Percentiles rank a stretch among this genome's conserved stretches.
Conservation (phyloP, 345 rosid species). For the Lepidium sativum region DNA sequence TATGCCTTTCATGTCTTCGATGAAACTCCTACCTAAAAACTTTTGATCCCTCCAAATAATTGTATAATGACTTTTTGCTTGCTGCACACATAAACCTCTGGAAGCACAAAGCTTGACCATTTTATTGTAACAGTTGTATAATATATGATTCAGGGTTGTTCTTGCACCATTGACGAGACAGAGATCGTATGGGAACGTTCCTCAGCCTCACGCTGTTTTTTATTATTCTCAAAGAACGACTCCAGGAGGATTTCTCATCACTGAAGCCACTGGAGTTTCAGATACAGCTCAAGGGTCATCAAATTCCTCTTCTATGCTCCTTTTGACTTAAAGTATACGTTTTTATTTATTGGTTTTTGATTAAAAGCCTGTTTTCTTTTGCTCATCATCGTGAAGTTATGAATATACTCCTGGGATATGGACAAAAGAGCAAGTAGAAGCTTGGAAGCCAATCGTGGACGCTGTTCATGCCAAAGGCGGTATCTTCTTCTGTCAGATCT, state of each 20-base stretch:
- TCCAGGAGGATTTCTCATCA: constrained; percentile 44
- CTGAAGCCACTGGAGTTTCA: constrained; percentile 56
- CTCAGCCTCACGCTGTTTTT: constrained; percentile 57
- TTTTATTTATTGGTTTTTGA: background rate
- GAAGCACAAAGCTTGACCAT: background rate
- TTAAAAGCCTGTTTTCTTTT: background rate
- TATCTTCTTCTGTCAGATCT: constrained; percentile 58
- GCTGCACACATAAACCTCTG: too few species aligned
- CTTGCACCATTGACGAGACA: constrained; percentile 51
- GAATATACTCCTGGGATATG: constrained; percentile 50
- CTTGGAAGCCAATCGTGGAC: constrained; percentile 80
- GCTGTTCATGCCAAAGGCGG: constrained; percentile 75
- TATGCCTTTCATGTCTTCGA: background rate
- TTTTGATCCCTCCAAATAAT: background rate
- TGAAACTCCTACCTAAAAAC: background rate
- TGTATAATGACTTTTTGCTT: background rate
- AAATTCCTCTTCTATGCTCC: background rate
- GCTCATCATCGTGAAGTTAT: constrained; percentile 19
- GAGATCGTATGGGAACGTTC: constrained; percentile 43
- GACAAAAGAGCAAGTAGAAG: constrained; percentile 70
- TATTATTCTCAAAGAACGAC: constrained; percentile 66
- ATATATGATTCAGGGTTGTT: constrained; percentile 28
- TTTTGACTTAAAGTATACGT: background rate
- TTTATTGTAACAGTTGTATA: background rate
- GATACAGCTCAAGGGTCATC: constrained; percentile 48